Base-by-base conservation (phyloP, 1,284 basidiomycete species). In the Malassezia globosa region DNA sequence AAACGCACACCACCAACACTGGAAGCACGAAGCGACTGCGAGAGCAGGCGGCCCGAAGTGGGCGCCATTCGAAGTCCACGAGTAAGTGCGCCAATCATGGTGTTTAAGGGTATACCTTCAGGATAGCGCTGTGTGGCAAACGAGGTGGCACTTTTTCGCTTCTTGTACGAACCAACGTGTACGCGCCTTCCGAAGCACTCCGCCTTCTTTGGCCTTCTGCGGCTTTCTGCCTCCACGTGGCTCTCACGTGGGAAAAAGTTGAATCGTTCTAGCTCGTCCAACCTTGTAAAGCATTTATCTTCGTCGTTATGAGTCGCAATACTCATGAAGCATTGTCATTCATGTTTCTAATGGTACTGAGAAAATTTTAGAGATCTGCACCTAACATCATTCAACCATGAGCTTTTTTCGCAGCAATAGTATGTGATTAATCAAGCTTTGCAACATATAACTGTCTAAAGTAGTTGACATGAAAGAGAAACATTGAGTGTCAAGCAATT, bases 11-110 rank as follows among this genome's bases (percentile, higher is more conserved):
- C 56, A 40, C 58, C 55, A 36, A 52, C 50, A 13, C 60, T 52
- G 24, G 61, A 47, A 39, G 54, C 49, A 38, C 63, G 61, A 48
- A 64, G 56, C 41, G 63, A 59, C 56, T 65, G 63, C 46, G 52
- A 55, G 37, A 63, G 47, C 47, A 60, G 51, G 48, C 63, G 44
- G 39, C 59, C 56, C 48, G 61, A 54, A 46, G 63, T 52, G 21
- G 61, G 58, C 51, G 63, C 61, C 41, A 62, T 44, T 22, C 57
- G 56, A 23, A 59, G 48, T 45, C 57, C 54, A 61, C 56, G 61
- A 55, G 56, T 56, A 46, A 63, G 41, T 26, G 51, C 31, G 29
- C 45, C 45, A 44, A 47, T 42, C 45, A 53, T 53, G 19, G 23
- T 37, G 33, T 24, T 18, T 31, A 14, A 22, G 35, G 6, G 18